Conservation (phyloP, 2,329 filamentous ascomycete species). For the Gliomastix tumulicola region DNA sequence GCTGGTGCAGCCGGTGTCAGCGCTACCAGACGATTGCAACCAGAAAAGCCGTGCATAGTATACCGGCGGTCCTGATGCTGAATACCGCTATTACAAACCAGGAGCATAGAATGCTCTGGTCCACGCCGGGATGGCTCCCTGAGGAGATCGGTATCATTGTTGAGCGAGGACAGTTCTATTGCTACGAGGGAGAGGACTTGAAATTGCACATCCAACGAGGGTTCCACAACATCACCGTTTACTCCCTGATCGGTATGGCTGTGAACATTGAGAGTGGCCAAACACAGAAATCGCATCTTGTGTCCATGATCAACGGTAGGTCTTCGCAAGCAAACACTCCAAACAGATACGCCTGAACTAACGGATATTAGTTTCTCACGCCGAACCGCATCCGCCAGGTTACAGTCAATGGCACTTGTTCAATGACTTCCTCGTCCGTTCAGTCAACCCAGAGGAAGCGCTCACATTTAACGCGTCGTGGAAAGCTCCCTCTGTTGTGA, state of each 20-base stretch:
- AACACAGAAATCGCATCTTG: conserved; percentile 82
- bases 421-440: conserved; percentile 90
- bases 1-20: conserved; percentile 89
- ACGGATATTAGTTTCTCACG: conserved; percentile 51
- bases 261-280: conserved; percentile 83
- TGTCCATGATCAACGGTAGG: conserved; percentile 81
- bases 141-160: conserved; percentile 91
- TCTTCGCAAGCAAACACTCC: neutral
- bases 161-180: conserved; percentile 86
- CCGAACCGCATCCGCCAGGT: conserved; percentile 49
- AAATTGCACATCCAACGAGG: conserved; percentile 72
- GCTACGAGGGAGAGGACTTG: conserved; percentile 88
- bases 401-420: conserved; percentile 88
- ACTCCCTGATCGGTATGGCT: conserved; percentile 84
- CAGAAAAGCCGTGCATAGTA: conserved; percentile 72
- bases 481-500: conserved; percentile 85
- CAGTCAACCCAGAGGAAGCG: conserved; percentile 74
- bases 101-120: conserved; percentile 77
- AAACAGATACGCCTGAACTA: conserved; percentile 12
- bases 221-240: conserved; percentile 76
- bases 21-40: conserved; percentile 85
- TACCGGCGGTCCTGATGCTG: conserved; percentile 82
- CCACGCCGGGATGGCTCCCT: conserved; percentile 82
- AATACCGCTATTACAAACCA: conserved; percentile 70
- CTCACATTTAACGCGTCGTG: conserved; percentile 83